Base-by-base conservation (phyloP, 148 eudicot genomes). In the Vaccinium vitisidaea region DNA sequence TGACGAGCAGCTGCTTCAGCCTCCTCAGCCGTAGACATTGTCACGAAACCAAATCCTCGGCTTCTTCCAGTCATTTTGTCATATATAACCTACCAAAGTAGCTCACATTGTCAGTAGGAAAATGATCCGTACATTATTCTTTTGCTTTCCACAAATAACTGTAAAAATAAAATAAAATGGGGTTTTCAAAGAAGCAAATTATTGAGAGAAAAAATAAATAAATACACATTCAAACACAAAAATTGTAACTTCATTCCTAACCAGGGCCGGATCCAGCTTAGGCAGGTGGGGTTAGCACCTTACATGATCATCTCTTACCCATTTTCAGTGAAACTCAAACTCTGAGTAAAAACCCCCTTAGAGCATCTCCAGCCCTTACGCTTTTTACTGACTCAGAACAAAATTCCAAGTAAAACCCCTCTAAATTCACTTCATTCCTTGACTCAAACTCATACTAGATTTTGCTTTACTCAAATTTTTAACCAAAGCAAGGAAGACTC, bases 31-130 rank as follows among this genome's bases (percentile, higher is more conserved):
- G 92, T 74, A 70, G 99, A 97, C 99, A 97, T 97, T 25, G 96
- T 94, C 84, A 95, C 99, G 83, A 95, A 97, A 16, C 94, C 99
- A 88, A 95, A 97, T 71, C 98, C 99, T 84, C 98, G 85, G 90
- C 99, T 97, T 88, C 96, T 92, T 85, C 99, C 99, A 46, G 95
- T 89, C 1, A 77, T 5, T 86, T 93, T 97, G 91, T 97, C 99
- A 88, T 95, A 95, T 86, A 97, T 92, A 87, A 97, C 99, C 98
- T 95, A 90, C 85, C 81, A 39, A 71, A 55, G 63, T 48, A 74
- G 63, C 15, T 77, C 58, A 63, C 5, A 36, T 43, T 14, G 71
- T 52, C 8, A 75, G 25, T 18, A 43, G 21, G 27, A 75, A 75
- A 74, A 32, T 5, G 39, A 73, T 27, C 39, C 1, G 43, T 13